phyloP scores from a whole-genome alignment of 495 filamentous ascomycete species.

The Letharia columbiana region DNA sequence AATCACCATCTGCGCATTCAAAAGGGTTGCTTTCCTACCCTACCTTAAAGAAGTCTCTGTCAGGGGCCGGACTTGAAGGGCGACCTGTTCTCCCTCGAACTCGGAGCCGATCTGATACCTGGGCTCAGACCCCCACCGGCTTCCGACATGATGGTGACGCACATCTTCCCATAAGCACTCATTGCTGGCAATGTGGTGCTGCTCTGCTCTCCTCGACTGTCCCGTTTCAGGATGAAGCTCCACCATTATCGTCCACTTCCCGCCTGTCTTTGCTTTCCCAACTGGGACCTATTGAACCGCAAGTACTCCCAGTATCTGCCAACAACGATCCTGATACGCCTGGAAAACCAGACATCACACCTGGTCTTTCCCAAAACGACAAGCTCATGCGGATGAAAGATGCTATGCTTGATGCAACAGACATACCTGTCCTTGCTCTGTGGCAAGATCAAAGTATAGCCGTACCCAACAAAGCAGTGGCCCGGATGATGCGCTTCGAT shows the following conservation, averaged over 20 bases:
- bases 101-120: constrained; percentile 5
- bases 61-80: neutral
- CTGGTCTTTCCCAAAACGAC: constrained; percentile 27
- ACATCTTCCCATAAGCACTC: neutral
- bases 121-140: neutral
- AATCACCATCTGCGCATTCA: neutral
- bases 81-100: neutral
- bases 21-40: neutral
- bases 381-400: constrained; percentile 63
- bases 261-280: neutral
- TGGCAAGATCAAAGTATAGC: constrained; percentile 62
- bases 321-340: constrained; percentile 12
- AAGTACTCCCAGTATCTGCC: constrained; percentile 7
- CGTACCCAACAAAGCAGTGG: constrained; percentile 54
- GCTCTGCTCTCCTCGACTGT: neutral
- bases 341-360: neutral
- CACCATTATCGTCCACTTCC: neutral
- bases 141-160: neutral
- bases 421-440: constrained; percentile 59
- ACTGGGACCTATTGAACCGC: neutral
- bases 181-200: constrained; percentile 3
- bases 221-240: neutral
- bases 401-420: constrained; percentile 57
- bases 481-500: constrained; percentile 40
- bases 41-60: constrained; percentile 2